phyloP scores from a whole-genome alignment of 768 basidiomycete species.

The Wakefieldia striispora region DNA sequence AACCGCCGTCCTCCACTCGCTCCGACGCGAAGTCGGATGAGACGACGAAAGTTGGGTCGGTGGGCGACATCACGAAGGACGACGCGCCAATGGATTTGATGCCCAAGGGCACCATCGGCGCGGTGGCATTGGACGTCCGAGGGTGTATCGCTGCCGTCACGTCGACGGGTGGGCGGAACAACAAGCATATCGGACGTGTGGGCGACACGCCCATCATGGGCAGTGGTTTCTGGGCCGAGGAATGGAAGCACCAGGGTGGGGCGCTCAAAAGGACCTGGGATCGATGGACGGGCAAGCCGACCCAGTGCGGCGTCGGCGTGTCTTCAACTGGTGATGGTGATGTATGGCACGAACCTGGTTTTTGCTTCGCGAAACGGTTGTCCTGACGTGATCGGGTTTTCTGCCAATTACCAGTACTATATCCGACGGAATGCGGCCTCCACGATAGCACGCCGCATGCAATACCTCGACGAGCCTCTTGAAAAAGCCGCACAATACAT shows the following conservation, averaged over 20 bases:
- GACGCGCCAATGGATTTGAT: constrained; percentile 47
- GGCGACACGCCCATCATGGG: constrained; percentile 82
- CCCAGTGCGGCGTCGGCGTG: constrained; percentile 57
- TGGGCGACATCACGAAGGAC: constrained; percentile 7
- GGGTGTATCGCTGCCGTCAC: constrained; percentile 75
- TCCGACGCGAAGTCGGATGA: constrained; percentile 7
- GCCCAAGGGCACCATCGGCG: constrained; percentile 81
- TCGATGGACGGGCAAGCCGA: constrained; percentile 34
- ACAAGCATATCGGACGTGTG: constrained; percentile 80
- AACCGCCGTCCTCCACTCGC: constrained; percentile 24
- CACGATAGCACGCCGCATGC: constrained; percentile 66
- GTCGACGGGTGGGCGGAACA: constrained; percentile 80
- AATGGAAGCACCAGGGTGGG: constrained; percentile 51
- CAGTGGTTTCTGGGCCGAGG: constrained; percentile 81
- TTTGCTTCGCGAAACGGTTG: background rate
- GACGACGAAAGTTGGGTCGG: constrained; percentile 15
- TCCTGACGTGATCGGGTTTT: background rate
- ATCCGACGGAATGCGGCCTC: constrained; percentile 68
- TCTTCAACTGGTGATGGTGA: constrained; percentile 87
- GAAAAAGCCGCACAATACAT: constrained; percentile 51
- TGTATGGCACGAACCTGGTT: constrained; percentile 40
- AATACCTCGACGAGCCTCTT: constrained; percentile 57
- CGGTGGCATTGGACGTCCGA: constrained; percentile 71
- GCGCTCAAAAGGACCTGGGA: constrained; percentile 39
- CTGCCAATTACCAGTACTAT: constrained; percentile 53